Conservation (phyloP, 371 early-diverging fungal species). For the Apophysomyces ossiformis region DNA sequence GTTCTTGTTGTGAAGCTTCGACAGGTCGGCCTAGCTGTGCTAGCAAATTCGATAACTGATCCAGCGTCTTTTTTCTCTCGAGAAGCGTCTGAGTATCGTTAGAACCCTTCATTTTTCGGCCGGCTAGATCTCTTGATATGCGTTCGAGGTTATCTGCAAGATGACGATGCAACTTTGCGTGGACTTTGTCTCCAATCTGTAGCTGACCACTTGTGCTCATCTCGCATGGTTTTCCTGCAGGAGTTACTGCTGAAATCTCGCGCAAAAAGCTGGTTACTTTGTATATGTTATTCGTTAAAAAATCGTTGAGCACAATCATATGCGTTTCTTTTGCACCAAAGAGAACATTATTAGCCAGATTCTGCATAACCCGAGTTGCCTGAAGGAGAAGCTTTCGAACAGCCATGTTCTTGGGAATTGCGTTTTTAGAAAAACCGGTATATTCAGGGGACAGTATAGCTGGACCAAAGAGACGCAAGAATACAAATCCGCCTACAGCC, state of each 20-base stretch:
- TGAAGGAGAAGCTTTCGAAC: constrained; percentile 83
- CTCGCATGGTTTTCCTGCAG: background rate
- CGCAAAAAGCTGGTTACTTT: constrained; percentile 61
- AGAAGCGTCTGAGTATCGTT: constrained; percentile 29
- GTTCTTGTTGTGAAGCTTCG: constrained; percentile 53
- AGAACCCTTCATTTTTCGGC: constrained; percentile 19
- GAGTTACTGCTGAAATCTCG: constrained; percentile 49
- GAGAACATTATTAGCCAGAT: constrained; percentile 91
- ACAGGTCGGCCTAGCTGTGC: constrained; percentile 85
- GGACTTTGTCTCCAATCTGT: constrained; percentile 24
- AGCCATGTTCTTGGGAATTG: constrained; percentile 56
- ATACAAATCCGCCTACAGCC: constrained; percentile 92
- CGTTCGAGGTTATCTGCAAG: constrained; percentile 46
- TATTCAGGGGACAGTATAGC: constrained; percentile 87
- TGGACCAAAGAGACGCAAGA: constrained; percentile 91
- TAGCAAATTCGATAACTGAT: constrained; percentile 78
- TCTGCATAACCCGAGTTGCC: constrained; percentile 94
- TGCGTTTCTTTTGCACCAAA: constrained; percentile 92
- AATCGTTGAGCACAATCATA: constrained; percentile 84
- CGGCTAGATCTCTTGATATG: constrained; percentile 36
- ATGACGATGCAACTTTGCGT: constrained; percentile 41
- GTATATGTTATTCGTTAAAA: constrained; percentile 72
- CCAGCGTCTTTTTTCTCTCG: constrained; percentile 59
- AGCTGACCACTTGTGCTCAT: background rate
- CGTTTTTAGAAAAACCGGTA: constrained; percentile 49